Evolutionary conservation across 1,284 basidiomycete species (phyloP).

Genomic region (Malassezia caprae): DNA sequence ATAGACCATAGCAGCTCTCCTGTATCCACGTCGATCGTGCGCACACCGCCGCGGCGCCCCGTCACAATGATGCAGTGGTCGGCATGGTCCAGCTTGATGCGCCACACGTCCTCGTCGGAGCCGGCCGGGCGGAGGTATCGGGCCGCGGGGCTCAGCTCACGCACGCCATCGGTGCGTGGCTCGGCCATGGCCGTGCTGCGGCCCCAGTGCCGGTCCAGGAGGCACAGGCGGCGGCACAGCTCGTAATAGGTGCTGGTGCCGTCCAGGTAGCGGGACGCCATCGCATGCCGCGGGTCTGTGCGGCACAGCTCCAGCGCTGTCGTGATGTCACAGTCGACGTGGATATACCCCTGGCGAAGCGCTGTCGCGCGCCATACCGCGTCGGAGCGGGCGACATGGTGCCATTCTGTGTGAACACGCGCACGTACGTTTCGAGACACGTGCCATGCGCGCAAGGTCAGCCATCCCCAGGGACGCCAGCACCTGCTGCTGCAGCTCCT

Average conservation of each 20-base stretch:
- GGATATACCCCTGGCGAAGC: not conserved
- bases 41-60: slow-evolving; percentile 13
- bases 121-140: slow-evolving; percentile 7
- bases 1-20: slow-evolving; percentile 26
- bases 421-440: slow-evolving; percentile 11
- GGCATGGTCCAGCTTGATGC: slow-evolving; percentile 35
- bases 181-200: not conserved
- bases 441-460: not conserved
- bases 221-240: not conserved
- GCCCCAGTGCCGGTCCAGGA: slow-evolving; percentile 8
- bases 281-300: not conserved
- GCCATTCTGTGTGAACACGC: slow-evolving; percentile 6
- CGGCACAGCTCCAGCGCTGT: slow-evolving; percentile 15
- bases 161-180: not conserved
- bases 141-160: not conserved
- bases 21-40: slow-evolving; percentile 17
- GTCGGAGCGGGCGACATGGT: not conserved
- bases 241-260: not conserved
- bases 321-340: not conserved
- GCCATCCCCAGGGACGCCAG: slow-evolving; percentile 3
- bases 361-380: slow-evolving; percentile 2
- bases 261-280: slow-evolving; percentile 3
- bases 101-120: slow-evolving; percentile 23
- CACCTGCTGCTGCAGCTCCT: slow-evolving; percentile 20
- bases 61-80: slow-evolving; percentile 28